Evolutionary conservation across 2,329 filamentous ascomycete species (phyloP).

Genomic region (Aspergillus eucalypticola): DNA sequence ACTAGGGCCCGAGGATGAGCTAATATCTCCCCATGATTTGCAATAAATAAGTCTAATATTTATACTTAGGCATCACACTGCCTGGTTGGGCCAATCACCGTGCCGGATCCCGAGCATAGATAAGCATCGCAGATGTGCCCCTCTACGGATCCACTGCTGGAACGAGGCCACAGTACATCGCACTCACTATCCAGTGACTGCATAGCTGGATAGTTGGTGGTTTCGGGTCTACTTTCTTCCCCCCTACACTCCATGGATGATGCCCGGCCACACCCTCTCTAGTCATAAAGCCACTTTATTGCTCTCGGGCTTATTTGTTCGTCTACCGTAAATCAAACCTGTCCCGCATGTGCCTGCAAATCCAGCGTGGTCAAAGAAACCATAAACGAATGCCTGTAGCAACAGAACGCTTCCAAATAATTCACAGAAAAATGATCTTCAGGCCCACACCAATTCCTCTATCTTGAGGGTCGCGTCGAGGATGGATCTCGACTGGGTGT

Average conservation of each 20-base stretch:
- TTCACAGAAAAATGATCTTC: neutral
- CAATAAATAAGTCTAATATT: conserved; percentile 10
- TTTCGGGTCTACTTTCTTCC: no score
- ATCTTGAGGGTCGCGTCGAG: neutral
- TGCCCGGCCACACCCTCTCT: neutral
- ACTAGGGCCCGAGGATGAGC: neutral
- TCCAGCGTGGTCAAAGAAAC: neutral
- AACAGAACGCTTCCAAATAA: conserved; percentile 9
- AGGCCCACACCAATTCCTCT: neutral
- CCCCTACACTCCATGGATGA: no score
- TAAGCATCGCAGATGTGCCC: conserved; percentile 5
- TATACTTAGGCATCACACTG: neutral
- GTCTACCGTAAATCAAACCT: conserved; percentile 5
- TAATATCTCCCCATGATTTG: conserved; percentile 3
- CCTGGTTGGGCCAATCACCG: conserved; percentile 1
- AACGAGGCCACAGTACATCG: neutral
- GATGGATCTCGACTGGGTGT: neutral
- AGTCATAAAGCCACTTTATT: conserved; percentile 1
- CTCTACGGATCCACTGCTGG: conserved; percentile 5
- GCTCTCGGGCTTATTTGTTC: neutral
- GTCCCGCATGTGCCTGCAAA: neutral
- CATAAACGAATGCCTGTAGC: conserved; percentile 7
- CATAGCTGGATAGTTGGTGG: no score
- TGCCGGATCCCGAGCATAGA: neutral
- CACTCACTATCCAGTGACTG: no score